These are phyloP conservation scores for Colletotrichum cordylinicola DNA, from an alignment of 2,329 filamentous ascomycete genomes.

Conservation along the genomic window DNA sequence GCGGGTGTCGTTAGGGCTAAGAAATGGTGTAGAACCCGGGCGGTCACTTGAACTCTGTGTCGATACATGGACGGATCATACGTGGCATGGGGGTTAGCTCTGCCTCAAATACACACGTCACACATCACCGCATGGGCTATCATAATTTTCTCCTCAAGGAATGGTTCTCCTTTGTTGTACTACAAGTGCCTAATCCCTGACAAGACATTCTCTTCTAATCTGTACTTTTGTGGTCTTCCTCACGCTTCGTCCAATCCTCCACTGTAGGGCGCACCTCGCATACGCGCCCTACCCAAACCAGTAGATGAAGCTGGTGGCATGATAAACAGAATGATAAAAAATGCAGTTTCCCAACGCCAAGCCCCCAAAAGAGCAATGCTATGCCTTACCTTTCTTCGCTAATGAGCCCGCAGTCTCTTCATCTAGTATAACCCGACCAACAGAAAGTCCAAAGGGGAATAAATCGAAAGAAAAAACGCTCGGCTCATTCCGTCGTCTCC, in stretches of 20 bases:
- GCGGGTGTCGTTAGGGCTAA: background rate
- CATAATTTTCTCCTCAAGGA: background rate
- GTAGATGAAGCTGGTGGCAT: background rate
- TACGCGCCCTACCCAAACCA: background rate
- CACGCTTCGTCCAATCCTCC: background rate
- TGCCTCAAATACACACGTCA: background rate
- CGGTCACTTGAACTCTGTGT: background rate
- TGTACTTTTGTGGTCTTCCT: background rate
- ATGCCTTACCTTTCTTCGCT: slow-evolving; percentile 21
- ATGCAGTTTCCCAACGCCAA: slow-evolving; percentile 6
- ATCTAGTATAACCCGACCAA: slow-evolving; percentile 14
- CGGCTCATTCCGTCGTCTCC: slow-evolving; percentile 1
- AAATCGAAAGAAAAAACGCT: background rate
- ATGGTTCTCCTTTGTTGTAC: background rate
- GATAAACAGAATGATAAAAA: background rate
- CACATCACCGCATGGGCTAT: background rate
- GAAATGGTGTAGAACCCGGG: background rate
- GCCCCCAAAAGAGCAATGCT: slow-evolving; percentile 17
- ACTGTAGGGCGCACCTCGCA: background rate
- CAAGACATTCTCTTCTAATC: background rate
- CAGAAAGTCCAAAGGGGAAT: slow-evolving; percentile 2
- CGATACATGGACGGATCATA: background rate
- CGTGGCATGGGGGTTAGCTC: background rate
- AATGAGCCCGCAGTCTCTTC: slow-evolving; percentile 5
- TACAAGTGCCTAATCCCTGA: background rate